Conservation (phyloP, 805 yeast genomes). For the Ogataea glucozyma region DNA sequence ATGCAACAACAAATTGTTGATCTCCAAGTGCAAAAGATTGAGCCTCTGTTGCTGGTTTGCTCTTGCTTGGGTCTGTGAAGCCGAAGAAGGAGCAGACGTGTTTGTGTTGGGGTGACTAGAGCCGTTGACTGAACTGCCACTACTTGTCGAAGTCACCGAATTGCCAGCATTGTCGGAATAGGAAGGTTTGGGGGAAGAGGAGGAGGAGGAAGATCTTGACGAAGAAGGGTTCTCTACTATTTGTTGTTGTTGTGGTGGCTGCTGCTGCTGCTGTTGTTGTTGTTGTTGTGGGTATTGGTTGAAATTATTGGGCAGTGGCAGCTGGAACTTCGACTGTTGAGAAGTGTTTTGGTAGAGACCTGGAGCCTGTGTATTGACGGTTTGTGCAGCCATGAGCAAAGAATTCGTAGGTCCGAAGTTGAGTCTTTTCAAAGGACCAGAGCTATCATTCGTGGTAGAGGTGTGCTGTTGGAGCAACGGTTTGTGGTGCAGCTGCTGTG, state of each 20-base stretch:
- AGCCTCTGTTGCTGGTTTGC: slow-evolving; percentile 20
- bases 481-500: slow-evolving; percentile 7
- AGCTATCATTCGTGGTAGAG: no score
- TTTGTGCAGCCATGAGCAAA: slow-evolving; percentile 27
- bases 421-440: slow-evolving; percentile 11
- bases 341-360: slow-evolving; percentile 9
- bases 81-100: slow-evolving; percentile 1
- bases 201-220: slow-evolving; percentile 24
- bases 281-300: slow-evolving; percentile 16
- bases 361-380: slow-evolving; percentile 22
- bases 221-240: slow-evolving; percentile 16
- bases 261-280: slow-evolving; percentile 12
- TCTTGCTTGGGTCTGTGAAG: slow-evolving; percentile 8
- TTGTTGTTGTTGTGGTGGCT: slow-evolving; percentile 2
- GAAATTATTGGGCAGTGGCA: slow-evolving; percentile 26
- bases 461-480: no score
- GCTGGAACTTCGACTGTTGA: slow-evolving; percentile 22
- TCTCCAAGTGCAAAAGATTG: slow-evolving; percentile 30
- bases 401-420: slow-evolving; percentile 28
- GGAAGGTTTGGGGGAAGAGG: slow-evolving; percentile 22
- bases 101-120: slow-evolving; percentile 4
- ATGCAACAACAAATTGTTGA: slow-evolving; percentile 31
- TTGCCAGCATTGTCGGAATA: slow-evolving; percentile 13
- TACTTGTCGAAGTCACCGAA: slow-evolving; percentile 3
- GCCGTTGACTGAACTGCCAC: slow-evolving; percentile 3